Evolutionary conservation across 2,329 filamentous ascomycete species (phyloP).

Genomic region (Fusarium hainanense): DNA sequence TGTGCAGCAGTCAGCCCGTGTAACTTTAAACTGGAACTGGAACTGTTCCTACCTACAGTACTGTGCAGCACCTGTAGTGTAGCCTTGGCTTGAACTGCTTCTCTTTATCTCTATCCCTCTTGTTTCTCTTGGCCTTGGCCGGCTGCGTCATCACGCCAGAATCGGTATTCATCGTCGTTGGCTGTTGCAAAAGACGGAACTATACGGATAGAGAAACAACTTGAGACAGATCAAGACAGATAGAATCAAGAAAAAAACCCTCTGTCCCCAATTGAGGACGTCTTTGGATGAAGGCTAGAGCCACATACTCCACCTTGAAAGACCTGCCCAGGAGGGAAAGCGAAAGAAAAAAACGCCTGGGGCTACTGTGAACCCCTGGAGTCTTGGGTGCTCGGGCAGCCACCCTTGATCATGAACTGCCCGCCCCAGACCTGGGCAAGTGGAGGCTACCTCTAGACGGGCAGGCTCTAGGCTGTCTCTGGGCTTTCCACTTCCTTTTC

Average conservation of each 20-base stretch:
- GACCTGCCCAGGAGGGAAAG: slow-evolving; percentile 23
- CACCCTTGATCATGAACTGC: slow-evolving; percentile 22
- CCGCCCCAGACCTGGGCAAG: neutral
- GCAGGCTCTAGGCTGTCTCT: slow-evolving; percentile 5
- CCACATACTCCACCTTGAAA: slow-evolving; percentile 11
- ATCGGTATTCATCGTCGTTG: neutral
- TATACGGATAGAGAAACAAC: slow-evolving; percentile 15
- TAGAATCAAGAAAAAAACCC: slow-evolving; percentile 13
- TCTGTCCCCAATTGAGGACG: slow-evolving; percentile 12
- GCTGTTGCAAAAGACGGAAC: slow-evolving; percentile 10
- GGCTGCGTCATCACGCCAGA: slow-evolving; percentile 2
- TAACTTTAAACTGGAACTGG: neutral
- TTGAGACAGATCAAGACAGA: slow-evolving; percentile 32
- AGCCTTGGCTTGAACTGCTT: slow-evolving; percentile 1
- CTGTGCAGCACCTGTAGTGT: neutral
- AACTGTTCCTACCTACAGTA: neutral
- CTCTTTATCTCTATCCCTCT: neutral
- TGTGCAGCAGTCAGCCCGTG: slow-evolving; percentile 20
- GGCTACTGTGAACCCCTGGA: slow-evolving; percentile 18
- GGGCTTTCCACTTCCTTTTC: neutral
- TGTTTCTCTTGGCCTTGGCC: slow-evolving; percentile 1
- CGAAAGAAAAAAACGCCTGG: slow-evolving; percentile 29
- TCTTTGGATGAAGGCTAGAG: slow-evolving; percentile 12
- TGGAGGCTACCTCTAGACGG: too few relatives aligned
- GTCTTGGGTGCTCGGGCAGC: slow-evolving; percentile 19